A percentile compares a stretch with the other conserved stretches of the same genome.
These are phyloP conservation scores for Candida morakotiae DNA, from an alignment of 805 yeast genomes.

Conservation along the genomic window DNA sequence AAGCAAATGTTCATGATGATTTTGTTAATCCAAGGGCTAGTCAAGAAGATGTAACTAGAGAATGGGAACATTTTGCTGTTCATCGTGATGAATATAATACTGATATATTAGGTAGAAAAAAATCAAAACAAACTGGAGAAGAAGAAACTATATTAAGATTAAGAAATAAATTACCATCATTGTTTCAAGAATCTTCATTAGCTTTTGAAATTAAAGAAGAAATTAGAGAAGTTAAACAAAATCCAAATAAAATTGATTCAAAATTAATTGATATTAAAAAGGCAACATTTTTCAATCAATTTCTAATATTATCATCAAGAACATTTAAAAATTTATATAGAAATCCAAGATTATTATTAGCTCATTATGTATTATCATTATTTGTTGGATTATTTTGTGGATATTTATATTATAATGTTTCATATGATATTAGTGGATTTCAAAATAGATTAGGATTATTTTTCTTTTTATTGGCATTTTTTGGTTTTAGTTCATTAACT, in stretches of 20 bases:
- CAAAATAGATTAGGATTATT: conserved; percentile 93
- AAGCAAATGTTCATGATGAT: conserved; percentile 24
- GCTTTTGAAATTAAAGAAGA: conserved; percentile 38
- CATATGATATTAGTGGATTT: conserved; percentile 91
- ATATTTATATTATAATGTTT: conserved; percentile 72
- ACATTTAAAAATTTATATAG: conserved; percentile 91
- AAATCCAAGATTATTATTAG: conserved; percentile 82
- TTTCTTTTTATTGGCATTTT: conserved; percentile 83
- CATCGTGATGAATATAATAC: conserved; percentile 67
- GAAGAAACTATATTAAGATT: conserved; percentile 20
- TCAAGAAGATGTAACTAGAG: conserved; percentile 61
- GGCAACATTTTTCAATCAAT: conserved; percentile 63
- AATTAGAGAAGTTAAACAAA: conserved; percentile 23
- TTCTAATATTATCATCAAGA: conserved; percentile 73
- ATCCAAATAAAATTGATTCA: conserved; percentile 23
- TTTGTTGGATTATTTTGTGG: conserved; percentile 84
- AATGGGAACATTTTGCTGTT: conserved; percentile 83
- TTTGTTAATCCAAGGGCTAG: conserved; percentile 19
- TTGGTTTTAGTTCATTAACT: conserved; percentile 92
- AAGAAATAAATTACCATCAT: conserved; percentile 26
- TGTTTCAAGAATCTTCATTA: conserved; percentile 36
- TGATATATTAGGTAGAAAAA: conserved; percentile 13
- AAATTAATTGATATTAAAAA: conserved; percentile 33
- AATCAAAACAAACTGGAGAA: conserved; percentile 14
- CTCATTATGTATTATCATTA: conserved; percentile 77